A percentile compares a stretch with the other conserved stretches of the same genome.
Conservation (phyloP, 306 rosid genomes). For the Ceratonia siliqua region DNA sequence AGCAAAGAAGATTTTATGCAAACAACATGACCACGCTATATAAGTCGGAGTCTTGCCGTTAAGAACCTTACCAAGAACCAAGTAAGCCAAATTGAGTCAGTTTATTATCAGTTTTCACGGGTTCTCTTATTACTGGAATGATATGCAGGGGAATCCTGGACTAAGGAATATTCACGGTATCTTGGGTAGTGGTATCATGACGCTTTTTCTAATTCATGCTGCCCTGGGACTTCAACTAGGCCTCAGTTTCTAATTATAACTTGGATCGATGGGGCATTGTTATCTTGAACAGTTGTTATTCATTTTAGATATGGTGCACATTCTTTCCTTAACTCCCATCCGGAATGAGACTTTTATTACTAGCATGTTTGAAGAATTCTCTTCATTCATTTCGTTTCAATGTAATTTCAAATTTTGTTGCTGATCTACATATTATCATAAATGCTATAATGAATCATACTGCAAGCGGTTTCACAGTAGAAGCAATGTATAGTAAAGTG, state of each 20-base stretch:
- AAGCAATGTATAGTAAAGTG: not conserved
- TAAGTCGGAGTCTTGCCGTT: not conserved
- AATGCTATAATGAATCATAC: not conserved
- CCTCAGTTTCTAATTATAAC: slow-evolving; percentile 54
- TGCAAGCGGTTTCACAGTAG: not conserved
- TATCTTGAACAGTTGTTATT: not conserved
- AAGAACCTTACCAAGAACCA: slow-evolving; percentile 14
- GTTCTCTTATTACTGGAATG: slow-evolving; percentile 21
- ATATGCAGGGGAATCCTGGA: slow-evolving; percentile 74
- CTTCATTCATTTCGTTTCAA: not conserved
- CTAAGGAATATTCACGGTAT: slow-evolving; percentile 77
- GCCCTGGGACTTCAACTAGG: slow-evolving; percentile 89
- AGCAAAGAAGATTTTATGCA: too few species aligned
- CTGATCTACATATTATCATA: too few species aligned
- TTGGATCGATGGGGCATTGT: not conserved
- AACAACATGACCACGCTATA: too few species aligned
- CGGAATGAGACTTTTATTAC: slow-evolving; percentile 6
- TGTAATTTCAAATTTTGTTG: slow-evolving; percentile 2
- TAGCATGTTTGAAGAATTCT: slow-evolving; percentile 20
- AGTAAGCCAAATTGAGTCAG: not conserved
- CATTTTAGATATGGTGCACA: slow-evolving; percentile 22
- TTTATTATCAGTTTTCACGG: not conserved
- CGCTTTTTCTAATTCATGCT: slow-evolving; percentile 79
- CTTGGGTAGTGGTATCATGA: slow-evolving; percentile 89
- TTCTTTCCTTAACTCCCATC: slow-evolving; percentile 27